Base-by-base conservation (phyloP, 495 filamentous ascomycete genomes). In the Penicillium riverlandense region DNA sequence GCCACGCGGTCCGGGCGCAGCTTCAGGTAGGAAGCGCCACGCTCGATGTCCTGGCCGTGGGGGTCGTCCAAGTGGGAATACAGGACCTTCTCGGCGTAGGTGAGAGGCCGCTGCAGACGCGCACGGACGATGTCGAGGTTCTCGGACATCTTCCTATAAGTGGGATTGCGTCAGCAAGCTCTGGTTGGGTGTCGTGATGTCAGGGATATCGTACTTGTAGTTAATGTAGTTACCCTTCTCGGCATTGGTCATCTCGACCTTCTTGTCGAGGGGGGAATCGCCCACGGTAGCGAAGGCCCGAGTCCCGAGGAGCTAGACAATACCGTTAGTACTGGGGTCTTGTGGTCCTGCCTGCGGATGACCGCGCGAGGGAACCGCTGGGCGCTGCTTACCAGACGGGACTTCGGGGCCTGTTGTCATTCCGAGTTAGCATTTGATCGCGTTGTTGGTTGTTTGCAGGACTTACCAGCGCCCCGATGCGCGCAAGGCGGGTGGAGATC, bases 11-110 rank as follows among this genome's bases (percentile, higher is more conserved):
- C 92, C 35, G 94, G 94, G 42, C 92, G 86, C 48, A 98, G 82
- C 71, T 86, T 94, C 44, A 98, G 83, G 75, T 98, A 97, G 43
- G 88, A 95, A 49, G 79, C 82, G 54, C 92, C 92, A 59, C 92
- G 86, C 82, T 97, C 83, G 53, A 97, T 92, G 6, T 96, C 92
- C 66, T 95, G 89, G 53, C 82, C 83, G 55, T 98, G 86, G 40
- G 94, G 94, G 66, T 98, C 89, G 73, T 98, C 92, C 63, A 98
- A 76, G 72, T 98, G 92, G 52, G 90, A 96, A 82, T 98, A 97
- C 56, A 98, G 79, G 55, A 98, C 86, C 81, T 98, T 98, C 82
- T 98, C 92, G 64, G 90, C 88, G 70, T 79, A 96, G 53, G 90
- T 95, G 45, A 98, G 78, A 57, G 92, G 92, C 50, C 88, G 82